Base-by-base conservation (phyloP, 768 basidiomycete genomes). In the Suillus occidentalis region DNA sequence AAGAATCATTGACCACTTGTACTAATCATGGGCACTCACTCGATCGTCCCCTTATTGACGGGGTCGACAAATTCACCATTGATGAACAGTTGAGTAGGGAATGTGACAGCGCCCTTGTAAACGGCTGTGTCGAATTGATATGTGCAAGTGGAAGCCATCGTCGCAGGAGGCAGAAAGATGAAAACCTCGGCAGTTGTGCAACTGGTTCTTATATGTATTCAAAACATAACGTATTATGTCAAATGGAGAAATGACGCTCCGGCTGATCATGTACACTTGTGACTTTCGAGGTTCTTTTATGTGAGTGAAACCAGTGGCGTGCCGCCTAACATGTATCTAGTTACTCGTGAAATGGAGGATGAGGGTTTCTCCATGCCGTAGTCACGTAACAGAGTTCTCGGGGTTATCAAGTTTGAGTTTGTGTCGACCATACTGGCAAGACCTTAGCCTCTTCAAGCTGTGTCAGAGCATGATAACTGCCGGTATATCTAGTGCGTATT, bases 81-180 rank as follows among this genome's bases (percentile, higher is more conserved):
- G 71, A 92, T 92, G 80, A 87, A 92, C 59, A 91, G 73, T 34
- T 89, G 87, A n/a, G 88, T 87, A 65, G 82, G 78, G 66, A 89
- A 72, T 8, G 76, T 75, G 20, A 79, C 76, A 22, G 76, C 76
- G 34, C 86, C 87, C 74, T 85, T 87, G 83, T 77, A 88, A 66
- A 76, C 70, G 40, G 80, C 77, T 18, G 82, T 84, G 63, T 86
- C 77, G 69, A 86, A 87, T n/a, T 76, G 73, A 74, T 87, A 72
- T 3, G 70, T 66, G 72, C 77, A 82, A 16, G 73, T 77, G 43
- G 70, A 62, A 18, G 79, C 70, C 80, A 80, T 81, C 62, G 55
- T 72, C 7, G 8, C 14, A 45, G 43, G 25, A 37, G 8, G 13
- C 9, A 20, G 16, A 20, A 13, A 40, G 3, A 2, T 20, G 31